Conservation (phyloP, 2,329 filamentous ascomycete species). For the Cryphonectria parasitica region DNA sequence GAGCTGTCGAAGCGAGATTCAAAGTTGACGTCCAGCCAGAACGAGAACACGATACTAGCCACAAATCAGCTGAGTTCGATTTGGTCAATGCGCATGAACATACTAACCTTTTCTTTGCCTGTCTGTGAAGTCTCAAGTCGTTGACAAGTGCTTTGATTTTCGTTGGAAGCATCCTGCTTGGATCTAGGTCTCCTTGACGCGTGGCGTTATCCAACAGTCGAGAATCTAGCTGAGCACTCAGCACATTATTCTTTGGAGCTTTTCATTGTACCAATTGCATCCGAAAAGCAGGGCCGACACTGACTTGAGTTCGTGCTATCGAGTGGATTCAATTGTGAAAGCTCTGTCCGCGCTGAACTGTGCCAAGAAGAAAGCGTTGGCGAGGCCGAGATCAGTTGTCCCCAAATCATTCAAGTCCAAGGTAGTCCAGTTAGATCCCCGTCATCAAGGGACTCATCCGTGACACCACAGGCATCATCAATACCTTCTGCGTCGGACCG, state of each 20-base stretch:
- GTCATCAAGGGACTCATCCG: background rate
- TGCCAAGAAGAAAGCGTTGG: background rate
- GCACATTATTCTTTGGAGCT: background rate
- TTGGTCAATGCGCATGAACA: background rate
- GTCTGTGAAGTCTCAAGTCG: background rate
- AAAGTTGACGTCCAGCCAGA: too few species aligned
- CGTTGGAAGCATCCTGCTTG: background rate
- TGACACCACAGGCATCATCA: background rate
- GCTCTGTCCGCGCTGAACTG: background rate
- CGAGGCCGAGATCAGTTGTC: background rate
- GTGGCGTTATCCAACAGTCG: background rate
- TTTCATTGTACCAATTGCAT: background rate
- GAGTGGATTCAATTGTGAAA: background rate
- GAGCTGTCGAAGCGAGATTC: background rate
- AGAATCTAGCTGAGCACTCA: background rate
- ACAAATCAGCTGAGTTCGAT: background rate
- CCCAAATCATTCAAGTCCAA: background rate
- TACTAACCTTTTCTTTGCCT: background rate
- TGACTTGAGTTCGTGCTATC: background rate
- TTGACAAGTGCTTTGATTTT: constrained; percentile 6
- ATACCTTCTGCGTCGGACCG: background rate
- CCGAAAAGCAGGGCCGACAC: background rate
- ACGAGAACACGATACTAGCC: constrained; percentile 12
- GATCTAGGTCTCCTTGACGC: background rate
- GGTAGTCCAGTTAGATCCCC: background rate